Conservation (phyloP, 1,284 basidiomycete genomes). For the Cryptococcus deneoformans region DNA sequence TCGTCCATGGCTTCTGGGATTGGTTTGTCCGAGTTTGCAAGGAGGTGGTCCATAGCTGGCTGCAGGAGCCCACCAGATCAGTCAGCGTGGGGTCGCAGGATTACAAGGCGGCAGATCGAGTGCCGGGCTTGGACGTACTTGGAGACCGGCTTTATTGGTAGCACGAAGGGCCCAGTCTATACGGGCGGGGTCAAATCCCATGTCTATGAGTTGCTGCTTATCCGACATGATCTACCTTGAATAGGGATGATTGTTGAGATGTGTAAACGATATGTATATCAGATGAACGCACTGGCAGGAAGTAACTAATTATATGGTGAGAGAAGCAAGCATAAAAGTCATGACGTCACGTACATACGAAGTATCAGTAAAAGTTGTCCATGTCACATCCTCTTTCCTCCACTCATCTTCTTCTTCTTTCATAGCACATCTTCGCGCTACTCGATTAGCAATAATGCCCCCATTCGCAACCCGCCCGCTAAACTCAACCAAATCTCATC, state of each 20-base stretch:
- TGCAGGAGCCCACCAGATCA: constrained; percentile 47
- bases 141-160: constrained; percentile 69
- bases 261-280: neutral
- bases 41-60: constrained; percentile 82
- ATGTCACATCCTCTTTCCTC: neutral
- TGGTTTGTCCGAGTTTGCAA: constrained; percentile 70
- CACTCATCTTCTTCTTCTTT: neutral
- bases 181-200: constrained; percentile 80
- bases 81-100: neutral
- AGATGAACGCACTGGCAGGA: too few relatives aligned
- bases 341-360: too few relatives aligned
- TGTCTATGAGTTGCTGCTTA: constrained; percentile 72
- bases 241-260: too few relatives aligned
- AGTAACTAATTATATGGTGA: neutral
- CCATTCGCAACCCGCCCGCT: constrained; percentile 60
- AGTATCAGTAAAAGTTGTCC: too few relatives aligned
- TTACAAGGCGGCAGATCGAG: neutral
- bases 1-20: constrained; percentile 54
- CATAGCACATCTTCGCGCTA: neutral
- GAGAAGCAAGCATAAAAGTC: neutral
- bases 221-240: constrained; percentile 49
- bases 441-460: constrained; percentile 19
- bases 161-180: constrained; percentile 85
- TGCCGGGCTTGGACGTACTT: constrained; percentile 16
- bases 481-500: constrained; percentile 50